A percentile compares a stretch with the other conserved stretches of the same genome.
Conservation (phyloP, 2,329 filamentous ascomycete genomes). For the Fusarium buxicola region DNA sequence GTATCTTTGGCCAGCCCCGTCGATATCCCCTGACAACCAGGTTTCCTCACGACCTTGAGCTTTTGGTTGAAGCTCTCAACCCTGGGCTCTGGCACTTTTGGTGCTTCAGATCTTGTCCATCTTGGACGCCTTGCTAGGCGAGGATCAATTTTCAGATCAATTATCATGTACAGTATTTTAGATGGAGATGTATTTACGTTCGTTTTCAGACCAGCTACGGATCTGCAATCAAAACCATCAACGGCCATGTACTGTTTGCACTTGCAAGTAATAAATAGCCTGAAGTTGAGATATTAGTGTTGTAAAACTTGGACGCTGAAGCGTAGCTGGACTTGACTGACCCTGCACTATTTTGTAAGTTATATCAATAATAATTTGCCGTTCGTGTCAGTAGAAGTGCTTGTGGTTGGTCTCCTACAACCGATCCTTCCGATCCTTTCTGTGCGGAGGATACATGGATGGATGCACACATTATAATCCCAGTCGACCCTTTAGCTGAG, state of each 20-base stretch:
- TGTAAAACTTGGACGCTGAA: too few relatives aligned
- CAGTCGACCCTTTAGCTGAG: not conserved
- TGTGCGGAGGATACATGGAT: not conserved
- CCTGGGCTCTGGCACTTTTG: conserved; percentile 8
- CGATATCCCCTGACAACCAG: not conserved
- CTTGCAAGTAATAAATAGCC: too few relatives aligned
- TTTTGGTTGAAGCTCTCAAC: conserved; percentile 4
- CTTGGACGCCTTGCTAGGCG: conserved; percentile 32
- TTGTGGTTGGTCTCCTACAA: too few relatives aligned
- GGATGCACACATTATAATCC: not conserved
- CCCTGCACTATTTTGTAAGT: too few relatives aligned
- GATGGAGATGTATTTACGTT: conserved; percentile 38
- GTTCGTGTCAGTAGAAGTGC: too few relatives aligned
- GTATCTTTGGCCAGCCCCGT: conserved; percentile 22
- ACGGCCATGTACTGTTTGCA: conserved; percentile 4
- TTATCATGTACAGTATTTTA: conserved; percentile 42
- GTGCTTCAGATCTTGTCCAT: conserved; percentile 22
- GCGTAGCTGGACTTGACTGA: too few relatives aligned
- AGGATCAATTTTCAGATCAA: conserved; percentile 36
- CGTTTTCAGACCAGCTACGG: conserved; percentile 16
- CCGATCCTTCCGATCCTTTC: too few relatives aligned
- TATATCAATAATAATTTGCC: too few relatives aligned
- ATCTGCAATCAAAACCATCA: conserved; percentile 9
- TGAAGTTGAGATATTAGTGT: too few relatives aligned
- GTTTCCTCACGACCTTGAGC: not conserved